Conservation (phyloP, 2,329 filamentous ascomycete species). For the Xylariaceae sp. region DNA sequence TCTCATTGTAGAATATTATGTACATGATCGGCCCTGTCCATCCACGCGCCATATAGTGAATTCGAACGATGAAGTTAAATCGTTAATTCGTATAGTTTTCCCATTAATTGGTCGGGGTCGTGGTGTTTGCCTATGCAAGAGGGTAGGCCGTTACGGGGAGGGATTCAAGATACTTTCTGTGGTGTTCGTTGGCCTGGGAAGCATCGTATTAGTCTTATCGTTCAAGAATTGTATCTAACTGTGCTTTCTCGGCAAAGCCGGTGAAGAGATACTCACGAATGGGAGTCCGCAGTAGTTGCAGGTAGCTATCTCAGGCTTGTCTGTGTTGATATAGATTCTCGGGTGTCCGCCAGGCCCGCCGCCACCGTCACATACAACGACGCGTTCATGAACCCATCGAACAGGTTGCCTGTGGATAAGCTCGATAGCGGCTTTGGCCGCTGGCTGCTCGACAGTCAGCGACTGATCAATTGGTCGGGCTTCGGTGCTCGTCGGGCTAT, state of each 20-base stretch:
- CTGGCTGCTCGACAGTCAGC: constrained; percentile 58
- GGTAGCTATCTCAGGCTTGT: constrained; percentile 87
- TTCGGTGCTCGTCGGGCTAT: constrained; percentile 7
- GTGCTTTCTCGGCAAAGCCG: background rate
- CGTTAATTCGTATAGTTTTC: constrained; percentile 4
- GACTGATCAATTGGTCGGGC: constrained; percentile 4
- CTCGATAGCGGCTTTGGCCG: constrained; percentile 83
- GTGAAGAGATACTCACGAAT: constrained; percentile 60
- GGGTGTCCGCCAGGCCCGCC: constrained; percentile 88
- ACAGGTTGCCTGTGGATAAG: constrained; percentile 96
- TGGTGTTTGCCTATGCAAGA: constrained; percentile 44
- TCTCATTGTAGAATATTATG: constrained; percentile 24
- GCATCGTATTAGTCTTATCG: constrained; percentile 22
- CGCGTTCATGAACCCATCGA: constrained; percentile 75
- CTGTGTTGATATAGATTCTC: constrained; percentile 92
- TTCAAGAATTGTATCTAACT: background rate
- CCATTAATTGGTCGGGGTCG: background rate
- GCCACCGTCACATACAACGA: constrained; percentile 86
- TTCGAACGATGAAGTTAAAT: constrained; percentile 11
- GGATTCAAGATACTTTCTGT: constrained; percentile 78
- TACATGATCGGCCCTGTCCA: constrained; percentile 23
- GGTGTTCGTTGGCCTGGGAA: constrained; percentile 77
- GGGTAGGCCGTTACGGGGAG: constrained; percentile 77
- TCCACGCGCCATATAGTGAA: constrained; percentile 7
- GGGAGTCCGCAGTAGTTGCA: constrained; percentile 94